These are phyloP conservation scores for Sporothrix dimorphospora DNA, from an alignment of 2,329 filamentous ascomycete species.

Conservation along the genomic window DNA sequence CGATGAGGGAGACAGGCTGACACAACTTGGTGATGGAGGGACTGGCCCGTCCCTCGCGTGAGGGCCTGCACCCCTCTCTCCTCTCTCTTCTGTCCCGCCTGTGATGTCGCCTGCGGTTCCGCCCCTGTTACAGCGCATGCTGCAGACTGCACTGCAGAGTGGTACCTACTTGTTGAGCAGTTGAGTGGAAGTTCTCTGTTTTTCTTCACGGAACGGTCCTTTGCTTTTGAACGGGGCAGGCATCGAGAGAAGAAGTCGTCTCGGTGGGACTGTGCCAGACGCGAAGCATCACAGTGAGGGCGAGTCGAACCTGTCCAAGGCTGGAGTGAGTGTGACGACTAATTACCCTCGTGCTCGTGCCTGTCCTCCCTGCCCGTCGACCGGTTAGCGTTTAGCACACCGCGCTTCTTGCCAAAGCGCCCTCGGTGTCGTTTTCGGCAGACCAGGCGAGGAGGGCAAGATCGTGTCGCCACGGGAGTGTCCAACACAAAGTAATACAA, in stretches of 20 bases:
- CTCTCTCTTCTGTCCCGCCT: neutral
- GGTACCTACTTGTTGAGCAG: too few relatives aligned
- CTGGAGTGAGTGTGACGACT: too few relatives aligned
- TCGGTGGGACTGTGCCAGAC: neutral
- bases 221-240: neutral
- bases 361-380: neutral
- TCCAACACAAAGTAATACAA: too few relatives aligned
- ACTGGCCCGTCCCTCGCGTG: constrained; percentile 14
- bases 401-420: neutral
- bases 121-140: neutral
- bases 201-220: neutral
- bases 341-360: too few relatives aligned
- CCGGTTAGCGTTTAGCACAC: neutral
- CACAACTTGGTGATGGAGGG: neutral
- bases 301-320: too few relatives aligned
- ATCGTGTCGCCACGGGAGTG: too few relatives aligned
- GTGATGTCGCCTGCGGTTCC: neutral
- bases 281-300: neutral
- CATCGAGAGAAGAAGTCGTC: neutral
- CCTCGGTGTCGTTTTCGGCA: constrained; percentile 12
- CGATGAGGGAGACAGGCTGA: neutral
- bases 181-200: too few relatives aligned
- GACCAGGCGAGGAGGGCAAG: too few relatives aligned
- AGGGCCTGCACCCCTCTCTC: constrained; percentile 18
- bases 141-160: neutral